Evolutionary conservation across 345 rosid species (phyloP), one percentile per base, ranked within the genome.

Genomic region (Zanthoxylum bungeanum): DNA sequence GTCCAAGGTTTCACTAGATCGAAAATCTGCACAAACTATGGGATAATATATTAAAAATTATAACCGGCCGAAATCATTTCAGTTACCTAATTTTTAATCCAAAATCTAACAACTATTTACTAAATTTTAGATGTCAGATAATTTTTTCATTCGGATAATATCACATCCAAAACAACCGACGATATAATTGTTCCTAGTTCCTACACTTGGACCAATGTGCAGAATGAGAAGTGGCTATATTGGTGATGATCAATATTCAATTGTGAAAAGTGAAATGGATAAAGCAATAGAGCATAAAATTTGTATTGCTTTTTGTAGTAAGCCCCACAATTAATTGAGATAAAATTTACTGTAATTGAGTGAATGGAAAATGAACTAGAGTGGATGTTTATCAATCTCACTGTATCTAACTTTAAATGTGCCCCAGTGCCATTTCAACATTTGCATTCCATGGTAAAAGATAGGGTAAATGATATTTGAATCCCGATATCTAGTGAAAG

Each of bases 341-440:
- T 30, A 39, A n/a, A n/a, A 19, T 30, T 42, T 17, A 64, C 46
- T 64, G 55, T 47, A 40, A 24, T 31, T 67, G 78, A 69, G 33
- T 73, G 69, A 64, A 51, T 62, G 44, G 28, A 66, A 40, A 75
- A 40, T 56, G 74, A 78, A 40, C 51, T 22, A 44, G 25, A 27
- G 58, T 56, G 68, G 80, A 61, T 56, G 82, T 59, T 70, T 70
- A 25, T 47, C 27, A 19, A n/a, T n/a, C n/a, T n/a, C n/a, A n/a
- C 57, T 52, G 73, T 55, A 49, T 51, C 7, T 25, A 60, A 66
- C 79, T 73, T 75, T 64, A 56, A 71, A 25, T 10, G 65, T 72
- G 76, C 21, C 39, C 77, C 51, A 37, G 25, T 36, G 12, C 1
- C 0, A 9, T 3, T 21, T 31, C 28, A 66, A 66, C 57, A 30